Conservation (phyloP, 2,329 filamentous ascomycete species). For the Aspergillus ibericus region DNA sequence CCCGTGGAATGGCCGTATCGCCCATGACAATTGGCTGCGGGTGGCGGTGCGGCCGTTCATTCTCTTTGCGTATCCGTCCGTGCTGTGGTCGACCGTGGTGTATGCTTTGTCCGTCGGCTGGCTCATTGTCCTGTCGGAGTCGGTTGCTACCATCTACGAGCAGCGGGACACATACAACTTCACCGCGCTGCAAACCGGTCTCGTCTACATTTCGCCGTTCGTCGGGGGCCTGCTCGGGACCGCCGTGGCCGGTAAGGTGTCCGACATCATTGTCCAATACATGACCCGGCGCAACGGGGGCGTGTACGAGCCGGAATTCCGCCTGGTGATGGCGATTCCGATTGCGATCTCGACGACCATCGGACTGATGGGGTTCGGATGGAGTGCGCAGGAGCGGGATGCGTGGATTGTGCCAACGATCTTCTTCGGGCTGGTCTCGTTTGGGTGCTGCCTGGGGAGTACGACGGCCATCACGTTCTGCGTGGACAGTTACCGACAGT, state of each 20-base stretch:
- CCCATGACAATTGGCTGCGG: constrained; percentile 74
- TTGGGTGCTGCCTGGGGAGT: constrained; percentile 85
- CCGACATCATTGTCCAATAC: constrained; percentile 76
- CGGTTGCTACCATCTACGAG: constrained; percentile 77
- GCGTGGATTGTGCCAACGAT: constrained; percentile 88
- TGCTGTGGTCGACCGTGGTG: constrained; percentile 82
- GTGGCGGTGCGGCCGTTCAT: constrained; percentile 79
- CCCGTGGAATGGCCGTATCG: constrained; percentile 75
- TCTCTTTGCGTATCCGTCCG: constrained; percentile 80
- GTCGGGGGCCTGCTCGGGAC: constrained; percentile 87
- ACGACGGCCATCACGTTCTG: constrained; percentile 93
- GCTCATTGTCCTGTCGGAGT: constrained; percentile 93
- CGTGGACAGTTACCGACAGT: constrained; percentile 89
- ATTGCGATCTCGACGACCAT: constrained; percentile 75
- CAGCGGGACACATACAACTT: constrained; percentile 73
- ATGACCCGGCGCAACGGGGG: constrained; percentile 88
- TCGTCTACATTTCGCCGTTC: constrained; percentile 89
- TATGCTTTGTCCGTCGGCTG: constrained; percentile 90
- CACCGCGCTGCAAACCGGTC: constrained; percentile 72
- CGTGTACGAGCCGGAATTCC: constrained; percentile 91
- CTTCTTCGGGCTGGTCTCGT: constrained; percentile 89
- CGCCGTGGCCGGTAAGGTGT: constrained; percentile 82
- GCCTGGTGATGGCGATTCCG: constrained; percentile 82
- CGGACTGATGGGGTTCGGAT: constrained; percentile 95
- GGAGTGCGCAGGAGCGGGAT: constrained; percentile 74